Evolutionary conservation across 768 basidiomycete species (phyloP).

Genomic region (Tylopilus plumbeoviolaceoides): DNA sequence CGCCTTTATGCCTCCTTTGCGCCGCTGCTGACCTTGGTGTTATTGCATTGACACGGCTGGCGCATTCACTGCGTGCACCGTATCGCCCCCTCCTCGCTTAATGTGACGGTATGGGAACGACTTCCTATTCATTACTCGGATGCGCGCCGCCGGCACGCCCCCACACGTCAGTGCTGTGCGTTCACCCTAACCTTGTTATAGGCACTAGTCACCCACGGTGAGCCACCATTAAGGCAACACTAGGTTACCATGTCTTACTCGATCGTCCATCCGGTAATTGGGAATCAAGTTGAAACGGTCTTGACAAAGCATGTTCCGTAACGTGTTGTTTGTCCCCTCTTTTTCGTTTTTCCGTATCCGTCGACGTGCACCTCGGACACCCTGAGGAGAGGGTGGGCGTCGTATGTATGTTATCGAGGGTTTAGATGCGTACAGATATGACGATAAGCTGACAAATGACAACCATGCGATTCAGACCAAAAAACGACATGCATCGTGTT

Average conservation of each 20-base stretch:
- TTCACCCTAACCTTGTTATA: background rate
- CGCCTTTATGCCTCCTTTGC: background rate
- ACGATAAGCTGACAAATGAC: background rate
- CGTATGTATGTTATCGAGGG: background rate
- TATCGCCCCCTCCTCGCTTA: conserved; percentile 6
- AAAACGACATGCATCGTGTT: background rate
- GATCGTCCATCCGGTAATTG: background rate
- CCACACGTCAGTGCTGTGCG: background rate
- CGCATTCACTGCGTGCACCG: background rate
- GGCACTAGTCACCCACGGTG: background rate
- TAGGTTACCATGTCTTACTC: background rate
- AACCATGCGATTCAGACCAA: background rate
- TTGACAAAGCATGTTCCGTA: conserved; percentile 1
- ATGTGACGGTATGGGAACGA: background rate
- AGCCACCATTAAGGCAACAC: background rate
- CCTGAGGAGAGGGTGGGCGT: background rate
- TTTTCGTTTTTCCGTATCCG: background rate
- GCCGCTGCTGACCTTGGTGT: background rate
- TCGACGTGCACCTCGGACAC: conserved; percentile 8
- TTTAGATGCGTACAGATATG: background rate
- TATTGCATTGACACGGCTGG: background rate
- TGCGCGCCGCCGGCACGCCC: background rate
- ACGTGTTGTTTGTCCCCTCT: background rate
- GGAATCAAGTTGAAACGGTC: background rate
- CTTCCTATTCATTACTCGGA: background rate